Evolutionary conservation across 768 basidiomycete genomes (phyloP).

Genomic region (Rhizopogon sp.): DNA sequence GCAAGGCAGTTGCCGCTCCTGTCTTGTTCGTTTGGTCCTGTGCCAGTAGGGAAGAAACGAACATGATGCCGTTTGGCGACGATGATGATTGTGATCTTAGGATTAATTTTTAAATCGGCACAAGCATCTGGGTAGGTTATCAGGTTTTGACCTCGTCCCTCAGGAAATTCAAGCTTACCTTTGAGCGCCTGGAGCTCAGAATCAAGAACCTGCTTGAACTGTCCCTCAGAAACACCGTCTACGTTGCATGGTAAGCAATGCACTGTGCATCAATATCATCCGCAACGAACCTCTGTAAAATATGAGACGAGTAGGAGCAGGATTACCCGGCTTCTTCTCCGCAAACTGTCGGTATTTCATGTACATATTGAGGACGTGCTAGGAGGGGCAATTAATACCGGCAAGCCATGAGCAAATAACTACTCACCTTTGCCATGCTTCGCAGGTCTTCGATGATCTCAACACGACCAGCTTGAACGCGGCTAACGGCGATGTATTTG

Average conservation of each 20-base stretch:
- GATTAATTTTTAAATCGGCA: slow-evolving; percentile 46
- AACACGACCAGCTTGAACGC: slow-evolving; percentile 61
- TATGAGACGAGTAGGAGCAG: slow-evolving; percentile 62
- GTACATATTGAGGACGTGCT: slow-evolving; percentile 56
- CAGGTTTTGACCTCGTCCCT: background rate
- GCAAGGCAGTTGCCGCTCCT: slow-evolving; percentile 70
- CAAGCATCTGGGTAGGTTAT: slow-evolving; percentile 51
- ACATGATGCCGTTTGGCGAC: slow-evolving; percentile 61
- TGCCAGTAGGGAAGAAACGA: slow-evolving; percentile 45
- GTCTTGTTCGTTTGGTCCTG: slow-evolving; percentile 42
- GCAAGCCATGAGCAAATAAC: background rate
- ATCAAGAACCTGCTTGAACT: slow-evolving; percentile 45
- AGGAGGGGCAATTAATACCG: slow-evolving; percentile 9
- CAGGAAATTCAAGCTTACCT: slow-evolving; percentile 32
- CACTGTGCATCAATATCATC: background rate
- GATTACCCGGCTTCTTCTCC: slow-evolving; percentile 42
- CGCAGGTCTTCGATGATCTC: slow-evolving; percentile 76
- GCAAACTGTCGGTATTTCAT: slow-evolving; percentile 48
- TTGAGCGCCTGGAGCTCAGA: slow-evolving; percentile 57
- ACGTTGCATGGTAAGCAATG: slow-evolving; percentile 3
- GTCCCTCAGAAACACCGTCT: slow-evolving; percentile 57
- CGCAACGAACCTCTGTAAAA: slow-evolving; percentile 62
- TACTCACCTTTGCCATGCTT: slow-evolving; percentile 53
- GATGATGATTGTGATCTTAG: slow-evolving; percentile 70
- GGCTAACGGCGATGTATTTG: slow-evolving; percentile 61